Base-by-base conservation (phyloP, 176 grass and related monocot species). In the Oryza glaberrima region DNA sequence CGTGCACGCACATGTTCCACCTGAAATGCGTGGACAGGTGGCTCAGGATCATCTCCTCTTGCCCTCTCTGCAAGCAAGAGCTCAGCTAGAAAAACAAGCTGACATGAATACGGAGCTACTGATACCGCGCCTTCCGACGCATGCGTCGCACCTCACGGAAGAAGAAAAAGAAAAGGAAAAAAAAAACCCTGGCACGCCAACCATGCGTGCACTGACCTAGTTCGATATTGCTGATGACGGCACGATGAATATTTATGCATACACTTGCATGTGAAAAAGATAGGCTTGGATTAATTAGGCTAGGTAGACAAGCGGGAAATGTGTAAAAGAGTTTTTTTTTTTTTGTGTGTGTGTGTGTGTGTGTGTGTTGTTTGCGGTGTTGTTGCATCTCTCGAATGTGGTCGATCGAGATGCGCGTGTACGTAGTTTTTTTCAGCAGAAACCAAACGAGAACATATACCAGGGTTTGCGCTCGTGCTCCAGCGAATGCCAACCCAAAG, bases 21-120 rank as follows among this genome's bases (percentile, higher is more conserved):
- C 96, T 92, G 45, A 88, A 75, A 75, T 99, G 96, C 68, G 96
- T 99, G 56, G 94, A 96, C 69, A 89, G 90, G 81, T 99, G 96
- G 96, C 88, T 99, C 11, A 94, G 90, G 90, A 99, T 99, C 76
- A 99, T 96, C 79, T 99, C 94, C 65, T 96, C 90, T 79, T 99
- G 96, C 71, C 96, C 96, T 65, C 94, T 99, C 36, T 99, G 94
- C 86, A 99, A 99, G 88, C 94, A 96, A 92, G 94, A 94, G 86
- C 91, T 99, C 73, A 82, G 85, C 19, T 86, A 77, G 69, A 81
- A 83, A 83, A 93, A 63, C n/a, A 0, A 13, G 10, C 58, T 63
- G 58, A 63, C 23, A 63, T 11, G n/a, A 16, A 11, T 63, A 63
- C 5, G 2, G 58, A 63, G 2, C 58, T 63, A 63, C 58, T 23